phyloP scores from a whole-genome alignment of 176 grass and related monocot species.

The Triticum timopheevii region DNA sequence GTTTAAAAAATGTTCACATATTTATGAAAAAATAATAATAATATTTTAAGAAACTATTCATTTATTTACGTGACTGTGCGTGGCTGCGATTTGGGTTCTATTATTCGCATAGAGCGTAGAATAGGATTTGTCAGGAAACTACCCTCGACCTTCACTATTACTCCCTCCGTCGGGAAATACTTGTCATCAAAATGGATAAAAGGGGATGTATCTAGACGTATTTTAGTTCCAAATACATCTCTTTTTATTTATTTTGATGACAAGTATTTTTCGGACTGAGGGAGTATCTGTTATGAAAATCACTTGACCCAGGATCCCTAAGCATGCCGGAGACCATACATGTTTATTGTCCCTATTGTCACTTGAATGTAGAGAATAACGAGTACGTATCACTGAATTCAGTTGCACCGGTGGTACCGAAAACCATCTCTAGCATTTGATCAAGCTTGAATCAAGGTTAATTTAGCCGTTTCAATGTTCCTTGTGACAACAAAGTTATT shows the following conservation, averaged over 20 bases:
- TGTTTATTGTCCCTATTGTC: neutral
- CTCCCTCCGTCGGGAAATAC: no score
- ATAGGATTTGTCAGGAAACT: no score
- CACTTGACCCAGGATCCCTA: neutral
- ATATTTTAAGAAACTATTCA: neutral
- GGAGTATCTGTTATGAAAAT: neutral
- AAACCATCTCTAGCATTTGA: neutral
- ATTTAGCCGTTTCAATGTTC: neutral
- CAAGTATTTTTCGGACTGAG: no score
- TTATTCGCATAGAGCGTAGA: no score
- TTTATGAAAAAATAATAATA: neutral
- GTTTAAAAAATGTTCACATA: neutral
- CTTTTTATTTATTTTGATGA: no score
- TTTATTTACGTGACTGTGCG: no score
- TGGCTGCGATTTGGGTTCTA: neutral
- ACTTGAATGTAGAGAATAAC: neutral
- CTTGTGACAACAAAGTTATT: neutral
- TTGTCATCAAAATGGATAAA: no score
- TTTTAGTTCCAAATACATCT: no score
- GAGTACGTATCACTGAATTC: neutral
- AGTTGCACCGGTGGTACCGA: neutral
- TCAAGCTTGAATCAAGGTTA: neutral
- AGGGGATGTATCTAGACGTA: no score
- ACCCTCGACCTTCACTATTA: no score
- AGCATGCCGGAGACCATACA: neutral